phyloP scores from a whole-genome alignment of 1,284 basidiomycete species.

The Ganoderma lucidum region DNA sequence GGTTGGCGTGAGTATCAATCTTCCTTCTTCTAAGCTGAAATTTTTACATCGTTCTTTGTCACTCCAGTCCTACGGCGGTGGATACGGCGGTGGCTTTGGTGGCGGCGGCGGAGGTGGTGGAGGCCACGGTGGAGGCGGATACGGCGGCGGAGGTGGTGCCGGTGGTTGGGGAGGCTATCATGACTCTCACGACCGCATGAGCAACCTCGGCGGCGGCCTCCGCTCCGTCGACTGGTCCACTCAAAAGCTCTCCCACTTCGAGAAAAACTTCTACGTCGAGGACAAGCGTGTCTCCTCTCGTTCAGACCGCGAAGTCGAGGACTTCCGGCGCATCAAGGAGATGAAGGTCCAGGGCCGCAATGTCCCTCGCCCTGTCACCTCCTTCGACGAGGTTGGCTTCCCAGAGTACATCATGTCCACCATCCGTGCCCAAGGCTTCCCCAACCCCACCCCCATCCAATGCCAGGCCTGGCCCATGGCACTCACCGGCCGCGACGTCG shows the following conservation, averaged over 20 bases:
- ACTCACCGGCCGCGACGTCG: slow-evolving; percentile 91
- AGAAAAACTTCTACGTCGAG: slow-evolving; percentile 98
- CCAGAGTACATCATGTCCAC: slow-evolving; percentile 96
- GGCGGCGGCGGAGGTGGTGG: slow-evolving; percentile 34
- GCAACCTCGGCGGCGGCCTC: slow-evolving; percentile 84
- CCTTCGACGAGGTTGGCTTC: slow-evolving; percentile 95
- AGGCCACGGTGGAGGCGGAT: slow-evolving; percentile 42
- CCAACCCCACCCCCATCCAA: slow-evolving; percentile 92
- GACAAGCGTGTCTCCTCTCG: slow-evolving; percentile 86
- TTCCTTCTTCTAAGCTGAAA: background rate
- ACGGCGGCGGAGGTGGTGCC: slow-evolving; percentile 55
- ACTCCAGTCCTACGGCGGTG: slow-evolving; percentile 47
- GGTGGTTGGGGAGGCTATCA: slow-evolving; percentile 64
- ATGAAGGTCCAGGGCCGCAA: slow-evolving; percentile 93
- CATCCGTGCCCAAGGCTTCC: slow-evolving; percentile 94
- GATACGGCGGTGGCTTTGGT: slow-evolving; percentile 41
- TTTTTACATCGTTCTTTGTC: slow-evolving; percentile 14
- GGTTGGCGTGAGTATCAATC: slow-evolving; percentile 37
- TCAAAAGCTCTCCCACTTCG: slow-evolving; percentile 82
- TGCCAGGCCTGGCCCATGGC: slow-evolving; percentile 99
- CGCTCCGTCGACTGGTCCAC: slow-evolving; percentile 87
- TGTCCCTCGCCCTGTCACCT: slow-evolving; percentile 90
- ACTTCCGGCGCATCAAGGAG: slow-evolving; percentile 87
- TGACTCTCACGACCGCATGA: slow-evolving; percentile 80
- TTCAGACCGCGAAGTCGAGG: slow-evolving; percentile 87